phyloP scores from a whole-genome alignment of 225 moss, liverwort and hornwort species.

The Bryum argenteum region DNA sequence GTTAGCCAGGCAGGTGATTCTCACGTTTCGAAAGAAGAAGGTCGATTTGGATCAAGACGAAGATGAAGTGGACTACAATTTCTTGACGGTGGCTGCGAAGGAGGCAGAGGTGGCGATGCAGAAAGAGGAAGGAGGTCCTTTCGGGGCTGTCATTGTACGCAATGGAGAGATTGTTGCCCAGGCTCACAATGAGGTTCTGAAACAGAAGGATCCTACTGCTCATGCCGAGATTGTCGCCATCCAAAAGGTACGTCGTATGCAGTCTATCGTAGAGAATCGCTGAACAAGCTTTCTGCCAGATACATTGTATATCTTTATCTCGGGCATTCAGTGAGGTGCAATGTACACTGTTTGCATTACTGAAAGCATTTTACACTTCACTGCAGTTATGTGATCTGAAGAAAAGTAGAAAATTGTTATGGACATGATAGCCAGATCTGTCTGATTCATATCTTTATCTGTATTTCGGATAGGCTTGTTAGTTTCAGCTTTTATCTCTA shows the following conservation, averaged over 20 bases:
- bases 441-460: no score
- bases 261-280: background rate
- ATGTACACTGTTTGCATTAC: background rate
- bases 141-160: conserved; percentile 66
- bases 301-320: background rate
- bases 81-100: conserved; percentile 60
- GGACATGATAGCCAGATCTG: no score
- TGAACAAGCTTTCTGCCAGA: background rate
- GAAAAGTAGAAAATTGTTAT: background rate
- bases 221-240: conserved; percentile 75
- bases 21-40: conserved; percentile 39
- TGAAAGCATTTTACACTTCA: background rate
- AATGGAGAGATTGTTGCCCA: conserved; percentile 64
- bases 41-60: conserved; percentile 40
- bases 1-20: conserved; percentile 36
- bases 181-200: conserved; percentile 67
- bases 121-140: conserved; percentile 64
- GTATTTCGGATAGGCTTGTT: background rate
- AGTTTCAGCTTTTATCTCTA: background rate
- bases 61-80: conserved; percentile 67
- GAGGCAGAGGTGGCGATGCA: conserved; percentile 61
- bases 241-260: conserved; percentile 40
- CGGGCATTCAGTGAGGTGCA: background rate
- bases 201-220: conserved; percentile 72
- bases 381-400: background rate